Evolutionary conservation across 2,329 filamentous ascomycete genomes (phyloP).

Genomic region (Delphinella strobiligena): DNA sequence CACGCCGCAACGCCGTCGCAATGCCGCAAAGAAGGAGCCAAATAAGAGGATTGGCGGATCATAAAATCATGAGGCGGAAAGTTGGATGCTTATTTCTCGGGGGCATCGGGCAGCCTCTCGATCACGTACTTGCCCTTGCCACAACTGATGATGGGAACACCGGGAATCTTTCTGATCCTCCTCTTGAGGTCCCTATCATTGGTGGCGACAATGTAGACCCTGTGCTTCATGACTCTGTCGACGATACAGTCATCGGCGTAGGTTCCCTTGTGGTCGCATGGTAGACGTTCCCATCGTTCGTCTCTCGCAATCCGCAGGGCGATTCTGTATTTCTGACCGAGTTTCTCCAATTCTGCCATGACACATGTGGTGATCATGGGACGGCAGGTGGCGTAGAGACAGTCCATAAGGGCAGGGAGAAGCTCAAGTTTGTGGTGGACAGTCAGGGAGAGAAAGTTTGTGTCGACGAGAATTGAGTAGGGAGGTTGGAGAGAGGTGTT

Average conservation of each 20-base stretch:
- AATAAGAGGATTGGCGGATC: too few relatives aligned
- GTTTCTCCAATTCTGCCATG: constrained; percentile 77
- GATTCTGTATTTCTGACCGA: constrained; percentile 79
- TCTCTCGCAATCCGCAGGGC: constrained; percentile 79
- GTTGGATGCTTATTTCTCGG: constrained; percentile 53
- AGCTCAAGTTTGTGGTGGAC: constrained; percentile 84
- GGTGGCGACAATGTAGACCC: constrained; percentile 37
- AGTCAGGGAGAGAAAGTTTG: constrained; percentile 84
- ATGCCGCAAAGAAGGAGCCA: not conserved
- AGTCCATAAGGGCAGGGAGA: constrained; percentile 83
- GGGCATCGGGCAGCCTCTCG: constrained; percentile 77
- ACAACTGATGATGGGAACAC: constrained; percentile 67
- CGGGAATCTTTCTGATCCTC: constrained; percentile 69
- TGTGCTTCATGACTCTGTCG: constrained; percentile 32
- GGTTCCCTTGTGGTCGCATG: constrained; percentile 82
- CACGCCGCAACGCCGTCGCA: constrained; percentile 1
- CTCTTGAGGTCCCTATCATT: constrained; percentile 73
- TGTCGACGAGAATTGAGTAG: constrained; percentile 71
- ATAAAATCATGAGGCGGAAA: too few relatives aligned
- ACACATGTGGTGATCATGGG: constrained; percentile 78
- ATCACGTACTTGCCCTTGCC: constrained; percentile 88
- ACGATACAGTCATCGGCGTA: constrained; percentile 73
- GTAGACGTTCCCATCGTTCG: constrained; percentile 72
- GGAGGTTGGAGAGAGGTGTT: constrained; percentile 79
- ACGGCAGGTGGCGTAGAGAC: constrained; percentile 80